A percentile compares a stretch with the other conserved stretches of the same genome.
Evolutionary conservation across 805 yeast genomes (phyloP).

Genomic region (Candida parachauliodes): DNA sequence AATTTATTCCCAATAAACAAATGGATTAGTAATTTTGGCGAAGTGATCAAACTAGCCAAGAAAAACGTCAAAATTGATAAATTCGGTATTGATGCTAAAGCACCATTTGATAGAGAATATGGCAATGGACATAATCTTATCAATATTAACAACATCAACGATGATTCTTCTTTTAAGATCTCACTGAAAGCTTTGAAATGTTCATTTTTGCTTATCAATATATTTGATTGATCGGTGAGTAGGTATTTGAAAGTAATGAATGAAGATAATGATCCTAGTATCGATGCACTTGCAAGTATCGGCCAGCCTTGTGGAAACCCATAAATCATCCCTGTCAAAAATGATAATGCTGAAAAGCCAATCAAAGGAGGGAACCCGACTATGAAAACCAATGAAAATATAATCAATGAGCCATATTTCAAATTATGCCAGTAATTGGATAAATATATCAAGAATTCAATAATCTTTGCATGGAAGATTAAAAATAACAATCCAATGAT

Average conservation of each 20-base stretch:
- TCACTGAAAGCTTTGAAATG: constrained; percentile 71
- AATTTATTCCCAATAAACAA: constrained; percentile 75
- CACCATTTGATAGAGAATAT: constrained; percentile 88
- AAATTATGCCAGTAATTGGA: constrained; percentile 45
- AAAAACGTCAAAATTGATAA: constrained; percentile 59
- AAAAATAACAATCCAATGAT: constrained; percentile 15
- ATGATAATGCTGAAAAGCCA: constrained; percentile 71
- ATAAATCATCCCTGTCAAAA: constrained; percentile 74
- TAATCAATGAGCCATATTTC: constrained; percentile 38
- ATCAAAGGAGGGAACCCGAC: constrained; percentile 89
- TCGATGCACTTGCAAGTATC: constrained; percentile 62
- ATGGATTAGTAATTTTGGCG: constrained; percentile 79
- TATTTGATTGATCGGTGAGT: constrained; percentile 53
- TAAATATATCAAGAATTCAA: constrained; percentile 33
- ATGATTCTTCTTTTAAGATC: constrained; percentile 66
- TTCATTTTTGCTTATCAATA: constrained; percentile 57
- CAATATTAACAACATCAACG: constrained; percentile 61
- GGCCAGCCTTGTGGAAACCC: constrained; percentile 83
- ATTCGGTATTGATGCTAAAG: constrained; percentile 82
- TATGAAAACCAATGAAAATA: constrained; percentile 52
- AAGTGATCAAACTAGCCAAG: constrained; percentile 67
- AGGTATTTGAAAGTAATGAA: constrained; percentile 64
- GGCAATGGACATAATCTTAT: constrained; percentile 90
- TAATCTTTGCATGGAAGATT: constrained; percentile 33
- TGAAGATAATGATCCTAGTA: constrained; percentile 71